phyloP scores from a whole-genome alignment of 176 grass and related monocot genomes.

The Phragmites australis region DNA sequence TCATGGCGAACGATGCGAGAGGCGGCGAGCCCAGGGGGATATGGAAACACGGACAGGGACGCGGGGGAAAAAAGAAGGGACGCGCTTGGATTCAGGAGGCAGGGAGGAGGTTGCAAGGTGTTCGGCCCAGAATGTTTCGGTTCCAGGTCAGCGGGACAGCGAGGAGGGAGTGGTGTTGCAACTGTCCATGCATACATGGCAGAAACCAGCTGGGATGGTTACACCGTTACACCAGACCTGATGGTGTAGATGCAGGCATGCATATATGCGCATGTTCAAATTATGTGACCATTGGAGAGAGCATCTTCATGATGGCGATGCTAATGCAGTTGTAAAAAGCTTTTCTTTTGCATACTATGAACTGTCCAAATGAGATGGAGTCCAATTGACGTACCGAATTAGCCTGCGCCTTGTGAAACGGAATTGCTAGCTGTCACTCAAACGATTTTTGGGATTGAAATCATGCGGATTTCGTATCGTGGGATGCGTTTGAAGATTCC shows the following conservation, averaged over 20 bases:
- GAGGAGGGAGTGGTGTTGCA: background rate
- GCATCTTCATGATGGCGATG: background rate
- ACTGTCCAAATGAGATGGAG: background rate
- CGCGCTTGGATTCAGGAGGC: constrained; percentile 38
- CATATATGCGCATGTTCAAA: background rate
- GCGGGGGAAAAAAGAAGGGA: constrained; percentile 37
- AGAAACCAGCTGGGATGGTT: background rate
- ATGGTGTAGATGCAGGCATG: no score
- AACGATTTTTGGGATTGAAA: no score
- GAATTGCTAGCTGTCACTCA: no score
- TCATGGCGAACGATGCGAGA: constrained; percentile 25
- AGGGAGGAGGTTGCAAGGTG: constrained; percentile 25
- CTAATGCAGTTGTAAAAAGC: background rate
- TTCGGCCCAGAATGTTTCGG: constrained; percentile 44
- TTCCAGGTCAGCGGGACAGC: background rate
- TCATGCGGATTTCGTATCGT: no score
- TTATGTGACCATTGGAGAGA: background rate
- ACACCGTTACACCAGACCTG: no score
- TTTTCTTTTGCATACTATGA: background rate
- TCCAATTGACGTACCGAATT: no score
- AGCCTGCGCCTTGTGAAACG: no score
- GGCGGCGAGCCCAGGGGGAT: background rate
- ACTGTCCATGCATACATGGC: background rate
- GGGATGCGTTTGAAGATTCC: no score
- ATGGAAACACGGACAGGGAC: background rate